phyloP scores from a whole-genome alignment of 106 monocot species.

The Cymbidium sinense region DNA sequence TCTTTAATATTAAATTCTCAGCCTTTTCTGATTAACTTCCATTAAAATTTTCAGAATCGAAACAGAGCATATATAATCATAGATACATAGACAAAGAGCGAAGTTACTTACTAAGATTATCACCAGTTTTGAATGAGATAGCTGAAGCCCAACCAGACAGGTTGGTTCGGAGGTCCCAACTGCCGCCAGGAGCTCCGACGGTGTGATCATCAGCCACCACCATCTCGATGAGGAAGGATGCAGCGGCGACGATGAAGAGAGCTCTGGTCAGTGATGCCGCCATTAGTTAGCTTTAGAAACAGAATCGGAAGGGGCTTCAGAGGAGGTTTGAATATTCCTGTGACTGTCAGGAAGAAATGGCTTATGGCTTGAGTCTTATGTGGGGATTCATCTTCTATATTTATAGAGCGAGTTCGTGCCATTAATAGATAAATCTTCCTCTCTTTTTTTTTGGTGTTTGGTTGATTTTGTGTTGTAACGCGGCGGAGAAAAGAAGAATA shows the following conservation, averaged over 20 bases:
- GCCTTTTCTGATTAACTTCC: too few species aligned
- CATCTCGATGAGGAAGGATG: conserved; percentile 3
- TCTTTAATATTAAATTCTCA: conserved; percentile 33
- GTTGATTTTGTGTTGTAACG: too few species aligned
- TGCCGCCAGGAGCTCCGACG: conserved; percentile 9
- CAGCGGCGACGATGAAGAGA: background rate
- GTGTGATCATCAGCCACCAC: conserved; percentile 7
- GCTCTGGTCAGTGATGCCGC: background rate
- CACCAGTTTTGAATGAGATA: conserved; percentile 24
- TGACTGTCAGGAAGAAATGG: background rate
- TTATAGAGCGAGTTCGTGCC: too few species aligned
- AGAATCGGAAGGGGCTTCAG: too few species aligned
- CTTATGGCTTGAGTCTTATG: too few species aligned
- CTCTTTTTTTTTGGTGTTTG: too few species aligned
- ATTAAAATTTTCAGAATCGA: too few species aligned
- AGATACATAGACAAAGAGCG: background rate
- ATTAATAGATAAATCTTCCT: too few species aligned
- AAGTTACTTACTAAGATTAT: conserved; percentile 21
- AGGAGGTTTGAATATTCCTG: background rate
- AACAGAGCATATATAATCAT: too few species aligned
- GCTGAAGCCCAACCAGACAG: conserved; percentile 15
- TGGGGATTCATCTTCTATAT: too few species aligned
- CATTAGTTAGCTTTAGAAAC: background rate
- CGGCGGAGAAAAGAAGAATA: too few species aligned
- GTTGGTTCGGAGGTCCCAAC: conserved; percentile 21